These are phyloP conservation scores for Alternaria burnsii DNA, from an alignment of 2,329 filamentous ascomycete genomes.

Conservation along the genomic window DNA sequence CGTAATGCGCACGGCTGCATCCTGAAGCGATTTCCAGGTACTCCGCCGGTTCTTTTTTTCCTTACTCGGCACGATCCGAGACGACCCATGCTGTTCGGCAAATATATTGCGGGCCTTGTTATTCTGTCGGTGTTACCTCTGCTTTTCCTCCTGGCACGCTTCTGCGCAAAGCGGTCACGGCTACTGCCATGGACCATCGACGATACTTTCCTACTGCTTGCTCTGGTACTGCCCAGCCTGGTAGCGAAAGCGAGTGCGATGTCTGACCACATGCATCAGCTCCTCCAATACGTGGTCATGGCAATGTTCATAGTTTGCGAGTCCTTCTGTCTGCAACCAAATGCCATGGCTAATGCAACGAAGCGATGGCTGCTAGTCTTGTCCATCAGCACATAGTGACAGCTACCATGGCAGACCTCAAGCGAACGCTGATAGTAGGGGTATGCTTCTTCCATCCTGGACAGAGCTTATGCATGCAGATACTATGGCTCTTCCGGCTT, in stretches of 20 bases:
- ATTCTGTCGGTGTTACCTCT: slow-evolving; percentile 28
- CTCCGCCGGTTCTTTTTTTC: slow-evolving; percentile 9
- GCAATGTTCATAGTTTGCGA: slow-evolving; percentile 26
- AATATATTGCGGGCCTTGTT: slow-evolving; percentile 23
- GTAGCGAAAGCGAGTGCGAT: background rate
- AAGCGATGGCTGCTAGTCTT: slow-evolving; percentile 28
- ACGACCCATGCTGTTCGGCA: slow-evolving; percentile 17
- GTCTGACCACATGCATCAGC: slow-evolving; percentile 15
- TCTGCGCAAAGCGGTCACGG: slow-evolving; percentile 30
- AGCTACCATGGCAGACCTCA: slow-evolving; percentile 16
- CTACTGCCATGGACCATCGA: slow-evolving; percentile 27
- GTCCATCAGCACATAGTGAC: slow-evolving; percentile 20
- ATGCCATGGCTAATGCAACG: slow-evolving; percentile 12
- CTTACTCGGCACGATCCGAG: slow-evolving; percentile 1
- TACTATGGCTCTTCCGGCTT: slow-evolving; percentile 34
- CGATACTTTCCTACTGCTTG: slow-evolving; percentile 32
- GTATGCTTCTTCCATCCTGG: background rate
- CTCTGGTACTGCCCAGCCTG: slow-evolving; percentile 23
- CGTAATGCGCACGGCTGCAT: slow-evolving; percentile 18
- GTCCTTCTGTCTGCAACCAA: slow-evolving; percentile 7
- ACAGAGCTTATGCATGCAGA: slow-evolving; percentile 20
- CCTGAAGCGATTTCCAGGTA: slow-evolving; percentile 10
- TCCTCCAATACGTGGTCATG: slow-evolving; percentile 27
- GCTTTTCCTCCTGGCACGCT: slow-evolving; percentile 30
- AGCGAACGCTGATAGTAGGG: slow-evolving; percentile 28